phyloP scores from a whole-genome alignment of 1,139 yeast species.

The Hansenula anomala region DNA sequence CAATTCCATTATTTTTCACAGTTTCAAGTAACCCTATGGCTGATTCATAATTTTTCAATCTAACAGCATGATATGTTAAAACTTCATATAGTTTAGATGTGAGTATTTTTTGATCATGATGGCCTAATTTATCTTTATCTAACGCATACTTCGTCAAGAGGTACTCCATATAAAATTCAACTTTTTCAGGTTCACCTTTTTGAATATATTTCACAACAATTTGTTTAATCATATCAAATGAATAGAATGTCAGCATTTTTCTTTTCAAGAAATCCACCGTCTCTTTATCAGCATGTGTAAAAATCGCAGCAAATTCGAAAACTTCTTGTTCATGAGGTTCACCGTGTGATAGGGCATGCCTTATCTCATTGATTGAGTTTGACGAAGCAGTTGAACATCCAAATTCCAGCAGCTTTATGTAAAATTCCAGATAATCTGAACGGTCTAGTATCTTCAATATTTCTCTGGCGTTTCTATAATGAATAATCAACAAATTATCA shows the following conservation, averaged over 20 bases:
- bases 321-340: background rate
- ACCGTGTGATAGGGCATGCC: background rate
- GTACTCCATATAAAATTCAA: slow-evolving; percentile 14
- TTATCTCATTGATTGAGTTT: background rate
- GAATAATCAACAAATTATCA: background rate
- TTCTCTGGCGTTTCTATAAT: background rate
- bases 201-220: slow-evolving; percentile 11
- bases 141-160: slow-evolving; percentile 7
- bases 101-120: background rate
- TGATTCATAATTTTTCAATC: slow-evolving; percentile 12
- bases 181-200: slow-evolving; percentile 3
- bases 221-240: slow-evolving; percentile 13
- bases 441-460: background rate
- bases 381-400: background rate
- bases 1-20: slow-evolving; percentile 10
- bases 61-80: slow-evolving; percentile 12
- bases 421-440: background rate
- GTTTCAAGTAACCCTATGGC: slow-evolving; percentile 9
- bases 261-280: slow-evolving; percentile 1
- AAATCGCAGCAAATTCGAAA: slow-evolving; percentile 7
- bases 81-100: slow-evolving; percentile 12
- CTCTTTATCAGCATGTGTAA: slow-evolving; percentile 1
- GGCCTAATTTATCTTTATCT: slow-evolving; percentile 1
- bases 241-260: slow-evolving; percentile 10
- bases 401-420: background rate